These are phyloP conservation scores for Wickerhamiella spandovensis DNA, from an alignment of 805 yeast genomes.

Conservation along the genomic window DNA sequence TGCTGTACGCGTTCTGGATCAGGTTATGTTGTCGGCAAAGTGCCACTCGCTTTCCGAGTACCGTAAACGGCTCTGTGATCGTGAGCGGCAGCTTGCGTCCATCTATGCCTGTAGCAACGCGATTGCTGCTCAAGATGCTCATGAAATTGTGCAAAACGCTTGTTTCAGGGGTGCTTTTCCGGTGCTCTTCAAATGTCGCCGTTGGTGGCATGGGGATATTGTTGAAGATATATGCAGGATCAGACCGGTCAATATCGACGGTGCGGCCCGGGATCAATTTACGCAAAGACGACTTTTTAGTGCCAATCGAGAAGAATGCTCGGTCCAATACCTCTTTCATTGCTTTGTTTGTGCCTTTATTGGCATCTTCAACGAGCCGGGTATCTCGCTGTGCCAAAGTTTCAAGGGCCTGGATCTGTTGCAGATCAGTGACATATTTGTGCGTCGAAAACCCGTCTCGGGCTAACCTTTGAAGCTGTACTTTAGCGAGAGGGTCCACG, in stretches of 20 bases:
- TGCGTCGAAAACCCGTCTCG: conserved; percentile 9
- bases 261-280: conserved; percentile 1
- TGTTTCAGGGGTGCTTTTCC: neutral
- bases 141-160: conserved; percentile 11
- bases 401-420: conserved; percentile 9
- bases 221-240: conserved; percentile 10
- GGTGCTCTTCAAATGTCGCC: conserved; percentile 10
- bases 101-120: conserved; percentile 8
- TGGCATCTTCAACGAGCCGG: conserved; percentile 7
- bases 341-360: conserved; percentile 5
- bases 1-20: neutral
- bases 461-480: neutral
- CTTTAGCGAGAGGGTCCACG: neutral
- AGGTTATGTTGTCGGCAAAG: conserved; percentile 5
- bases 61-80: conserved; percentile 1
- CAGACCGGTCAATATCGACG: neutral
- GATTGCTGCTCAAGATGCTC: conserved; percentile 5
- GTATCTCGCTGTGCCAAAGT: conserved; percentile 8
- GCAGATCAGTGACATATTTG: conserved; percentile 13
- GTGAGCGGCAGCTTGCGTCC: conserved; percentile 14
- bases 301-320: conserved; percentile 7
- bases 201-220: conserved; percentile 13
- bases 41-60: conserved; percentile 5
- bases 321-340: conserved; percentile 8
- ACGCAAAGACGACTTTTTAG: conserved; percentile 12